A percentile compares a stretch with the other conserved stretches of the same genome.
Conservation (phyloP, 306 rosid genomes). For the Carpinus fangiana region DNA sequence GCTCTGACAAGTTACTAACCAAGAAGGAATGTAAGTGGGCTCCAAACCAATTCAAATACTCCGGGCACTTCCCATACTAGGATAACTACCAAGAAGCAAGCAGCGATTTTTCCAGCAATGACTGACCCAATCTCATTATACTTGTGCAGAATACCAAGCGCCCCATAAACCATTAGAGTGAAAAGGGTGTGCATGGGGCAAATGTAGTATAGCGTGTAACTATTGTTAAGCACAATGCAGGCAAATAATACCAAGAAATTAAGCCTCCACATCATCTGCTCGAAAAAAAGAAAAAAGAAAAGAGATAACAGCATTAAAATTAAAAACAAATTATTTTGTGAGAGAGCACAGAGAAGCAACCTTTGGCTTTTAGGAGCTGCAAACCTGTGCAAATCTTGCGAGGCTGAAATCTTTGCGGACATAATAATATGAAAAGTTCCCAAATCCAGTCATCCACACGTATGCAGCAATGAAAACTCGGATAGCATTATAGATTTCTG, state of each 20-base stretch:
- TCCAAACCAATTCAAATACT: conserved; percentile 86
- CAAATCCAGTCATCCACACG: conserved; percentile 99
- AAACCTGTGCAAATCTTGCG: conserved; percentile 87
- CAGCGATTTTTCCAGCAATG: conserved; percentile 63
- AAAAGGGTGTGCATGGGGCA: conserved; percentile 99
- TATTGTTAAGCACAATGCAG: conserved; percentile 85
- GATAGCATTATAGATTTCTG: conserved; percentile 82
- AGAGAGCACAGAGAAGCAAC: conserved; percentile 13
- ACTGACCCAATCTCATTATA: conserved; percentile 77
- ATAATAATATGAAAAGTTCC: conserved; percentile 94
- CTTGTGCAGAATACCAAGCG: conserved; percentile 76
- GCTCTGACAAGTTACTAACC: conserved; percentile 54
- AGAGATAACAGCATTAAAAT: background rate
- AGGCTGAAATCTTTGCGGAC: conserved; percentile 91
- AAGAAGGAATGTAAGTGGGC: conserved; percentile 77
- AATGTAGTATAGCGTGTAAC: conserved; percentile 90
- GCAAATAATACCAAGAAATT: conserved; percentile 83
- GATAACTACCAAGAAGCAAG: conserved; percentile 81
- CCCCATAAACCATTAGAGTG: conserved; percentile 92
- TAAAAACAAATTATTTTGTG: conserved; percentile 15
- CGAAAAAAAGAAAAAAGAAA: conserved; percentile 30
- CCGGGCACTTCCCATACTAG: conserved; percentile 94
- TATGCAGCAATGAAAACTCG: conserved; percentile 86
- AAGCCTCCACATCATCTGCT: conserved; percentile 99
- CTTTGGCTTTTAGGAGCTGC: conserved; percentile 32